Percentiles rank a stretch among this genome's conserved stretches.
Evolutionary conservation across 805 yeast species (phyloP).

Genomic region (Ogataea angusta): DNA sequence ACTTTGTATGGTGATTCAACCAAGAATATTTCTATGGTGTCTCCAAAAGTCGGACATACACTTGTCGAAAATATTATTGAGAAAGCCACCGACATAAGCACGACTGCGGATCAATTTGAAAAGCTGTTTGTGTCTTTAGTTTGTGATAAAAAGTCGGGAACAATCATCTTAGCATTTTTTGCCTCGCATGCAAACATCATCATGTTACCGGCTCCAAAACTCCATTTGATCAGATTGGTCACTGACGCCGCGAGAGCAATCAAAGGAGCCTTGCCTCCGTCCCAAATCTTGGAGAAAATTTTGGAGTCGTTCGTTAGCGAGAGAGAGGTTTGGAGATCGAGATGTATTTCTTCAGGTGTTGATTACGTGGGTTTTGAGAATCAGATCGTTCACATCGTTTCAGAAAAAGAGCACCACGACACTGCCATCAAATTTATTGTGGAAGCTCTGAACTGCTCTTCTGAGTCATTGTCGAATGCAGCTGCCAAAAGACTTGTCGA

Average conservation of each 20-base stretch:
- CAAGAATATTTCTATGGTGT: slow-evolving; percentile 49
- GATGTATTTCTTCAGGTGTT: slow-evolving; percentile 47
- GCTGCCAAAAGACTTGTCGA: slow-evolving; percentile 50
- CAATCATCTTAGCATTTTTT: slow-evolving; percentile 58
- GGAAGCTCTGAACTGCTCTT: slow-evolving; percentile 45
- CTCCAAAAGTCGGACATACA: slow-evolving; percentile 60
- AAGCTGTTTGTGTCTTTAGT: slow-evolving; percentile 33
- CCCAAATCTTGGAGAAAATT: slow-evolving; percentile 45
- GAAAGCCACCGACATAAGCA: slow-evolving; percentile 39
- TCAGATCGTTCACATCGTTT: slow-evolving; percentile 55
- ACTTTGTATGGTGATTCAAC: slow-evolving; percentile 55
- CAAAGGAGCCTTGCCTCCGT: slow-evolving; percentile 43
- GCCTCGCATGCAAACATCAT: slow-evolving; percentile 61
- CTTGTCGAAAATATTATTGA: slow-evolving; percentile 41
- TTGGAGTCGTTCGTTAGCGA: slow-evolving; percentile 42
- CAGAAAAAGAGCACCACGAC: slow-evolving; percentile 55
- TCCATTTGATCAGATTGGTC: slow-evolving; percentile 45
- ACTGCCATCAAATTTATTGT: slow-evolving; percentile 61
- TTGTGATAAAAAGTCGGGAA: slow-evolving; percentile 54
- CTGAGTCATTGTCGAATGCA: slow-evolving; percentile 41
- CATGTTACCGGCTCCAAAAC: slow-evolving; percentile 55
- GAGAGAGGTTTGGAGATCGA: slow-evolving; percentile 43
- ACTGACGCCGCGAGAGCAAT: slow-evolving; percentile 37
- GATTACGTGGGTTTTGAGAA: slow-evolving; percentile 54
- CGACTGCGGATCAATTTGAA: slow-evolving; percentile 50